Evolutionary conservation across 208 protist genomes (phyloP).

Genomic region (Acanthamoeba lenticulata): DNA sequence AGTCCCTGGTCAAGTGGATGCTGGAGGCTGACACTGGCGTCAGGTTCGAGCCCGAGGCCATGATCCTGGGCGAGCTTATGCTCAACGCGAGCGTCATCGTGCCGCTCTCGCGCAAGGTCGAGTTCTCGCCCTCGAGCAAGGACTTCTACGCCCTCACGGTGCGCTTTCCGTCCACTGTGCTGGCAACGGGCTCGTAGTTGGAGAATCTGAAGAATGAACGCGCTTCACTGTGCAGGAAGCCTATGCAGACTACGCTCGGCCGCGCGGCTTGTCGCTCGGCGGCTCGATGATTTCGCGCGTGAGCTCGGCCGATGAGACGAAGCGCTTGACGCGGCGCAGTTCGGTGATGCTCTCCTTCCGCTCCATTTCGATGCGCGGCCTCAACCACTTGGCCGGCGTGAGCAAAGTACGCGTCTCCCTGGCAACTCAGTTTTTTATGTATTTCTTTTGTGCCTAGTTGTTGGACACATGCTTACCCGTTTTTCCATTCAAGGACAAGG

Average conservation of each 20-base stretch:
- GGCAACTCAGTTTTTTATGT: not conserved
- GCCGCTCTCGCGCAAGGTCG: not conserved
- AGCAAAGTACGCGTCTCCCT: not conserved
- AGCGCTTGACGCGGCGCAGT: not conserved
- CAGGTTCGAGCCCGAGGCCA: not conserved
- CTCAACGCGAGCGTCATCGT: not conserved
- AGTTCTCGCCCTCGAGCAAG: not conserved
- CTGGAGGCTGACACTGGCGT: not conserved
- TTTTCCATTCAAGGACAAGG: too few species aligned
- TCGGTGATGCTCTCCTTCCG: slow-evolving; percentile 28
- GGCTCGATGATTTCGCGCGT: not conserved
- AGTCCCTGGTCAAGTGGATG: slow-evolving; percentile 24
- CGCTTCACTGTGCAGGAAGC: not conserved
- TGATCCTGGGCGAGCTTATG: slow-evolving; percentile 30
- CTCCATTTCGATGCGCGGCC: not conserved
- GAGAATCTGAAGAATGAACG: not conserved
- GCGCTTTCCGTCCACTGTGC: not conserved
- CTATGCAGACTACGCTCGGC: not conserved
- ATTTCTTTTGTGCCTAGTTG: too few species aligned
- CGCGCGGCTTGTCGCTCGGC: not conserved
- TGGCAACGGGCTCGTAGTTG: not conserved
- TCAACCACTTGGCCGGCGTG: not conserved
- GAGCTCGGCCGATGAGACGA: not conserved
- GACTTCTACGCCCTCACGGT: not conserved
- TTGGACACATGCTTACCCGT: not conserved